These are phyloP conservation scores for Amanita rubescens DNA, from an alignment of 768 basidiomycete genomes.

Conservation along the genomic window DNA sequence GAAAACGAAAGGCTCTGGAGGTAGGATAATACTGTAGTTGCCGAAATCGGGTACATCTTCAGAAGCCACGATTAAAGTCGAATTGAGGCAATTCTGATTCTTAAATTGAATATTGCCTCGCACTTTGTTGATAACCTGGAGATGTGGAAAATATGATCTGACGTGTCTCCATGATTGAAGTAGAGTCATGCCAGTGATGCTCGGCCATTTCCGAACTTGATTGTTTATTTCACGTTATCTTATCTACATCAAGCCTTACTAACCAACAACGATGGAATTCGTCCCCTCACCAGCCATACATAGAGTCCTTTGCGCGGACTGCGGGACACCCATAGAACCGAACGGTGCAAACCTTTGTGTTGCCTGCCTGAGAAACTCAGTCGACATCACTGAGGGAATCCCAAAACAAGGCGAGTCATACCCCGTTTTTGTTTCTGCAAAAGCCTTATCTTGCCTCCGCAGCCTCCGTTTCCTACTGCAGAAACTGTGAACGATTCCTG, in stretches of 20 bases:
- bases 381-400: conserved; percentile 98
- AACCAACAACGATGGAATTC: conserved; percentile 59
- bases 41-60: conserved; percentile 31
- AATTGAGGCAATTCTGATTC: not conserved
- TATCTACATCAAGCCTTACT: not conserved
- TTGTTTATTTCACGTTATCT: not conserved
- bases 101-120: not conserved
- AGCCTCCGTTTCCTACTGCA: conserved; percentile 89
- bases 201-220: not conserved
- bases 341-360: conserved; percentile 93
- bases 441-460: conserved; percentile 10
- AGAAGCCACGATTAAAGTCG: not conserved
- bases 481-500: conserved; percentile 94
- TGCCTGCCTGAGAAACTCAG: conserved; percentile 83
- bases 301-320: conserved; percentile 85
- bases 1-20: conserved; percentile 55
- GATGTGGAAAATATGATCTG: not conserved
- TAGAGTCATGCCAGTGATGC: not conserved
- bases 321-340: conserved; percentile 85
- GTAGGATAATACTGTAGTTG: conserved; percentile 53
- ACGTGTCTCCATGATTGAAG: conserved; percentile 4
- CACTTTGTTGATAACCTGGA: not conserved
- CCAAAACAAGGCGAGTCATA: conserved; percentile 75
- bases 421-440: not conserved
- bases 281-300: conserved; percentile 67